Percentiles rank a stretch among this genome's conserved stretches.
Evolutionary conservation across 2,329 filamentous ascomycete species (phyloP).

Genomic region (Chrysoporthe puriensis): DNA sequence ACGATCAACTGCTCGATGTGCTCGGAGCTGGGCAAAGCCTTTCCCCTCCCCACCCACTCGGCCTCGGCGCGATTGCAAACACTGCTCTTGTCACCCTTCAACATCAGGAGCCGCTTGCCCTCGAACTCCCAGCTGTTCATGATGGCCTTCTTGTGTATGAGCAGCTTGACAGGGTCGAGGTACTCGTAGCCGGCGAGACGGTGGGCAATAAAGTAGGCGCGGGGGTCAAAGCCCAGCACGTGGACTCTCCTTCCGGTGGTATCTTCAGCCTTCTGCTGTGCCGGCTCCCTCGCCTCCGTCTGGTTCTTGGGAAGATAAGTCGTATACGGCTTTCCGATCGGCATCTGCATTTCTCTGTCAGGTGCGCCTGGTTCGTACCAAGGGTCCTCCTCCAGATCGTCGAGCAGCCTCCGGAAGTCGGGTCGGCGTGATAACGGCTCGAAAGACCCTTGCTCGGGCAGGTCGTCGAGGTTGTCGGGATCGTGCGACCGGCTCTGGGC

Average conservation of each 20-base stretch:
- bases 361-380: conserved; percentile 10
- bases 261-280: conserved; percentile 12
- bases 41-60: conserved; percentile 31
- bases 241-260: conserved; percentile 19
- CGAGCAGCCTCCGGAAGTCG: conserved; percentile 18
- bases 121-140: conserved; percentile 34
- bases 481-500: conserved; percentile 14
- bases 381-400: conserved; percentile 22
- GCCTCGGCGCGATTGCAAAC: conserved; percentile 30
- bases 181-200: conserved; percentile 35
- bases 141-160: conserved; percentile 32
- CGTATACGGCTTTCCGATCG: conserved; percentile 22
- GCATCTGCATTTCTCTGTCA: conserved; percentile 3
- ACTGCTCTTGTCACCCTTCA: conserved; percentile 28
- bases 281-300: no score
- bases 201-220: conserved; percentile 37
- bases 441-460: conserved; percentile 18
- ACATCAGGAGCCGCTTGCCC: conserved; percentile 31
- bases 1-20: conserved; percentile 38
- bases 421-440: conserved; percentile 22
- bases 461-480: conserved; percentile 15
- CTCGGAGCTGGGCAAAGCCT: conserved; percentile 16
- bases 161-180: conserved; percentile 37
- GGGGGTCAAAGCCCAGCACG: conserved; percentile 25
- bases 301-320: not conserved